A percentile compares a stretch with the other conserved stretches of the same genome.
Conservation (phyloP, 768 basidiomycete genomes). For the Termitomyces sp. region DNA sequence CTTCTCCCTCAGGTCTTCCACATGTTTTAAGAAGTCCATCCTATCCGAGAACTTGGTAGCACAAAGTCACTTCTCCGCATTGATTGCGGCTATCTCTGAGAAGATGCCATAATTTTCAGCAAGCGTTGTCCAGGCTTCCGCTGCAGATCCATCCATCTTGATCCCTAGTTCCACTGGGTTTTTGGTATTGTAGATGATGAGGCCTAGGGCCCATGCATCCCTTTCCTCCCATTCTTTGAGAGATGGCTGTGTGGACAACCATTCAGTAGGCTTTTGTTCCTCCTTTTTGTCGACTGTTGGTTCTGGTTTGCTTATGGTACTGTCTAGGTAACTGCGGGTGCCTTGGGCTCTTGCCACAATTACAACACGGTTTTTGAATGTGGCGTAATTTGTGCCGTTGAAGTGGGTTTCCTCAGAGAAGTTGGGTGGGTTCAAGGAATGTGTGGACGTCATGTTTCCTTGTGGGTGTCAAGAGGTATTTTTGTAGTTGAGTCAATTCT, state of each 20-base stretch:
- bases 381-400: neutral
- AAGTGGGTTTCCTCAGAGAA: neutral
- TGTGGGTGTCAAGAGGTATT: no score
- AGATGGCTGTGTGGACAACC: neutral
- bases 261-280: neutral
- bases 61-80: neutral
- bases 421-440: neutral
- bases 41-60: neutral
- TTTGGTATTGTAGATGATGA: neutral
- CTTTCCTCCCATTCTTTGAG: neutral
- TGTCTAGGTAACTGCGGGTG: neutral
- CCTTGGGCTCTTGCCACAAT: neutral
- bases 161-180: neutral
- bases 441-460: neutral
- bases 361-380: neutral
- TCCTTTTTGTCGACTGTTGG: no score
- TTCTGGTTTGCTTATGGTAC: no score
- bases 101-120: neutral
- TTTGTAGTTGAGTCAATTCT: no score
- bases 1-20: neutral
- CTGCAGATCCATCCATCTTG: neutral
- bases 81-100: neutral
- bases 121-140: neutral
- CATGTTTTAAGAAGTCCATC: neutral
- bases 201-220: neutral